Percentiles rank a stretch among this genome's conserved stretches.
These are phyloP conservation scores for Madurella fahalii DNA, from an alignment of 2,329 filamentous ascomycete genomes.

Conservation along the genomic window DNA sequence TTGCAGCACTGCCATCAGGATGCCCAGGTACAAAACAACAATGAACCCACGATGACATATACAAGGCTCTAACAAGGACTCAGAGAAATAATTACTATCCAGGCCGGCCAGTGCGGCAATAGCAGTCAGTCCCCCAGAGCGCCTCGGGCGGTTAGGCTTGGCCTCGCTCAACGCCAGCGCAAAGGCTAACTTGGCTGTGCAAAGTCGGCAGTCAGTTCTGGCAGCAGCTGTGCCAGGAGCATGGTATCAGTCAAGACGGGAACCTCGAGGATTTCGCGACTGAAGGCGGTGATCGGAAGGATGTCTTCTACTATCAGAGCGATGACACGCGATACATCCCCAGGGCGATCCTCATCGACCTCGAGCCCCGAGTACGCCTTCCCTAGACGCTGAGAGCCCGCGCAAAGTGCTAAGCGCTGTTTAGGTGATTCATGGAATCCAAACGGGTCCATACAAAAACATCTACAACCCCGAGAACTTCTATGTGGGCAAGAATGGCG, in stretches of 20 bases:
- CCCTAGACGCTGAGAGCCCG: background rate
- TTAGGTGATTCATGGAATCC: slow-evolving; percentile 82
- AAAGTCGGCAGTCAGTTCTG: slow-evolving; percentile 95
- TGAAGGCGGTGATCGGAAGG: slow-evolving; percentile 94
- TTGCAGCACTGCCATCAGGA: slow-evolving; percentile 20
- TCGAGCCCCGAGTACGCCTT: slow-evolving; percentile 74
- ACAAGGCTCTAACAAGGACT: slow-evolving; percentile 9
- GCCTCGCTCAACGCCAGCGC: slow-evolving; percentile 29
- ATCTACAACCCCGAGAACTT: slow-evolving; percentile 99
- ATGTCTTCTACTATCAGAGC: slow-evolving; percentile 99
- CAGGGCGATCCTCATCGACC: slow-evolving; percentile 87
- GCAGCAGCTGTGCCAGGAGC: slow-evolving; percentile 97
- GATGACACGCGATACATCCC: slow-evolving; percentile 99
- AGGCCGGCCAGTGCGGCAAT: slow-evolving; percentile 98
- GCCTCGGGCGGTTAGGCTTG: slow-evolving; percentile 8
- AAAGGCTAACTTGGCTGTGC: slow-evolving; percentile 2
- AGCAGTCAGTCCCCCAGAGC: slow-evolving; percentile 67
- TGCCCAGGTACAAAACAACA: slow-evolving; percentile 32
- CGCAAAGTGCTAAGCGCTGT: background rate
- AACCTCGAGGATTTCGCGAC: slow-evolving; percentile 97
- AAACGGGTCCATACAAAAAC: slow-evolving; percentile 90
- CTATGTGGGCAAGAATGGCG: slow-evolving; percentile 89
- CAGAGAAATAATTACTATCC: slow-evolving; percentile 98
- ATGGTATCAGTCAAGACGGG: slow-evolving; percentile 95
- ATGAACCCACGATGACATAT: background rate